Evolutionary conservation across 2,329 filamentous ascomycete genomes (phyloP), one percentile per base, ranked within the genome.

Genomic region (Claviceps capensis): DNA sequence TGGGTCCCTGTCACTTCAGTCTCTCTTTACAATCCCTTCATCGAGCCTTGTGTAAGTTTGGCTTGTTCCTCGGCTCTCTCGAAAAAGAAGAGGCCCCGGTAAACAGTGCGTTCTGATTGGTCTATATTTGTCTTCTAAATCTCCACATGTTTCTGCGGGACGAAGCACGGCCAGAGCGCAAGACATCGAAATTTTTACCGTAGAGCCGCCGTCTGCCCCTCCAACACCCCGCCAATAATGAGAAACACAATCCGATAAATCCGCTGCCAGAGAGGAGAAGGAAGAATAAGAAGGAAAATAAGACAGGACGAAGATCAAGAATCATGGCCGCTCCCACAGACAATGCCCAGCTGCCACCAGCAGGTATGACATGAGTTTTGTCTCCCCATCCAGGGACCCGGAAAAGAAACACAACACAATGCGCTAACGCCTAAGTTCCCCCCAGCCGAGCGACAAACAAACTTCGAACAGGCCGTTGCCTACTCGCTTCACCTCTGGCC

Each of bases 401-500:
- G 23, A 43, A 23, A 23, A 43, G 23, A 23, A 8, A 43, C 4
- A 43, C 11, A n/a, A 4, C 6, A n/a, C 22, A n/a, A 26, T 8
- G 14, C 4, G 34, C 30, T 38, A n/a, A 48, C 23, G 7, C 30
- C 30, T 34, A 47, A 23, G 11, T 5, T 48, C 13, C n/a, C 14
- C 16, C 43, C 44, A 79, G 76, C 76, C 61, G 70, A 71, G 60
- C 76, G 76, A 60, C 76, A 83, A 63, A 69, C 75, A 58, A 77
- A 81, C 62, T 87, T 97, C 72, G 93, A 97, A 66, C 84, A 93
- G 62, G 86, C 82, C 63, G 85, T 96, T 60, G 88, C 88, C 65
- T 84, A 93, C 65, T 73, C 85, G 44, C 81, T 98, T 58, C 82
- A 90, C 72, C 79, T 86, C 63, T 98, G 93, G 93, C 83, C 86